Evolutionary conservation across 2,329 filamentous ascomycete genomes (phyloP).

Genomic region (Colletotrichum sp.): DNA sequence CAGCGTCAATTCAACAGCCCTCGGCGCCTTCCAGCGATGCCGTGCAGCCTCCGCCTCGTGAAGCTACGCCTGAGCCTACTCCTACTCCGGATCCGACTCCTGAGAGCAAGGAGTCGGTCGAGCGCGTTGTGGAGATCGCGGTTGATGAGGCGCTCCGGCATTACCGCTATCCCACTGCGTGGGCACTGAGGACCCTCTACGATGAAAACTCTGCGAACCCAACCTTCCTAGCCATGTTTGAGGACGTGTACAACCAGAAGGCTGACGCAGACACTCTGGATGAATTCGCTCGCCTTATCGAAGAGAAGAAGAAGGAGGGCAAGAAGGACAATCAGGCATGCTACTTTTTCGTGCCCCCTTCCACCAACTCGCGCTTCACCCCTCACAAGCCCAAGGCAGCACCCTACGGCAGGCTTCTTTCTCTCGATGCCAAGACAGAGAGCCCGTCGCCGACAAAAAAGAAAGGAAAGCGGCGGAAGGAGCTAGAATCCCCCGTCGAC

Average conservation of each 20-base stretch:
- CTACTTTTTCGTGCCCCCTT: constrained; percentile 59
- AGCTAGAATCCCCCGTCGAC: background rate
- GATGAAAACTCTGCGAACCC: constrained; percentile 60
- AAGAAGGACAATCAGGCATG: constrained; percentile 56
- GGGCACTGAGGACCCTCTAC: constrained; percentile 64
- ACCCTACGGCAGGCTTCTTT: constrained; percentile 54
- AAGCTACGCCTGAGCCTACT: background rate
- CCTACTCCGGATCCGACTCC: background rate
- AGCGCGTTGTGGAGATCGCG: constrained; percentile 61
- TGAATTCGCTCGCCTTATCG: constrained; percentile 57
- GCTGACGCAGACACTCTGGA: constrained; percentile 57
- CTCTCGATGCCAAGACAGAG: constrained; percentile 37
- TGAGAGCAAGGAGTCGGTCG: constrained; percentile 48
- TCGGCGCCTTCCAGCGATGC: constrained; percentile 13
- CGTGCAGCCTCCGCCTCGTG: constrained; percentile 13
- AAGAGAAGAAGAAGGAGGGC: constrained; percentile 62
- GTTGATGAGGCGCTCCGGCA: constrained; percentile 63
- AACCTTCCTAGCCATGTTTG: constrained; percentile 61
- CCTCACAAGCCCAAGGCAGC: constrained; percentile 53
- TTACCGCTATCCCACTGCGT: constrained; percentile 66
- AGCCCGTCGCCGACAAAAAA: constrained; percentile 18
- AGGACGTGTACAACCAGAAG: constrained; percentile 62
- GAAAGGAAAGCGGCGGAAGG: background rate
- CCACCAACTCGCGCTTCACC: constrained; percentile 46
- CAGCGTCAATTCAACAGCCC: constrained; percentile 3